Conservation (phyloP, 495 filamentous ascomycete species). For the Trichoderma orchidacearum region DNA sequence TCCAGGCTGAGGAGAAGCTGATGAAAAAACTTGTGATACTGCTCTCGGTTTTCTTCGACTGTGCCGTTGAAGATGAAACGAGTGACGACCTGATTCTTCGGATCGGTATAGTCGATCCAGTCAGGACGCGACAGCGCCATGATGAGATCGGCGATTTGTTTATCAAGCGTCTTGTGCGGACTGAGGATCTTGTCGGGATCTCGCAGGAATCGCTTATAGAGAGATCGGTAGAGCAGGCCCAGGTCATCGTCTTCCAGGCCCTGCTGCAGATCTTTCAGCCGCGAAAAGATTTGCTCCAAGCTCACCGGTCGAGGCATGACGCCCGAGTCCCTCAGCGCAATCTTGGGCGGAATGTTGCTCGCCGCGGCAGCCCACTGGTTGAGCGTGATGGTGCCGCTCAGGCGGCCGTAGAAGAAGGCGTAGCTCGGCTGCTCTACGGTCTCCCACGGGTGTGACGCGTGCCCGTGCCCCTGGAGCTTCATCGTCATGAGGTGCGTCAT, state of each 20-base stretch:
- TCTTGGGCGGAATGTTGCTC: conserved; percentile 30
- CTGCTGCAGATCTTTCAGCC: conserved; percentile 38
- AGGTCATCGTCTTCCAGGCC: conserved; percentile 44
- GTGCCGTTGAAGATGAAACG: conserved; percentile 40
- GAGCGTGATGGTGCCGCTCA: conserved; percentile 46
- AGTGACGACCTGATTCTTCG: conserved; percentile 50
- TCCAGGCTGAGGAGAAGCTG: conserved; percentile 58
- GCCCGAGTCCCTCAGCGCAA: conserved; percentile 34
- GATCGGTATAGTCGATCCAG: conserved; percentile 57
- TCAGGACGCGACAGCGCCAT: conserved; percentile 43
- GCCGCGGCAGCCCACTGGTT: conserved; percentile 41
- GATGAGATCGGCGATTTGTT: conserved; percentile 54
- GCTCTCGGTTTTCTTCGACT: neutral
- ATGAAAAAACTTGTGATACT: conserved; percentile 52
- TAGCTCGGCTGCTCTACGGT: conserved; percentile 53
- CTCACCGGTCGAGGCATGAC: conserved; percentile 38
- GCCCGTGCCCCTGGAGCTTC: conserved; percentile 19
- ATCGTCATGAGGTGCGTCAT: conserved; percentile 37
- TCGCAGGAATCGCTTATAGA: conserved; percentile 35
- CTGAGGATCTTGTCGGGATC: conserved; percentile 35
- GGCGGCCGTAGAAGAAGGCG: conserved; percentile 41
- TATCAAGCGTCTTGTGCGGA: conserved; percentile 44
- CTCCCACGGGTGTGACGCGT: conserved; percentile 41
- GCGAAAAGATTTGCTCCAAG: conserved; percentile 36
- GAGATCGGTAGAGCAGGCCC: conserved; percentile 36